phyloP scores from a whole-genome alignment of 768 basidiomycete genomes.

The Russula brevipes region DNA sequence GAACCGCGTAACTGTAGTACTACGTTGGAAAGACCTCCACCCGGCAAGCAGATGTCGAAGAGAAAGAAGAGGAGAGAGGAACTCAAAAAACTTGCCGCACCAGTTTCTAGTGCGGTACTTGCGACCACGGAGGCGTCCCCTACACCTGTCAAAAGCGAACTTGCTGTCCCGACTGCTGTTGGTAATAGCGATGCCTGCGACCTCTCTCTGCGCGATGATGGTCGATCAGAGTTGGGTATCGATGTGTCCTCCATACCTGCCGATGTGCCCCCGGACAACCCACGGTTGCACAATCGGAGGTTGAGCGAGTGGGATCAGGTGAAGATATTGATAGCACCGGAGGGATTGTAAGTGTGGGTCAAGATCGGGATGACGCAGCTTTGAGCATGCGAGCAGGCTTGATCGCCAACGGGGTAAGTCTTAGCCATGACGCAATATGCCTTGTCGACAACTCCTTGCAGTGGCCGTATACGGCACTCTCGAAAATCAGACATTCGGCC shows the following conservation, averaged over 20 bases:
- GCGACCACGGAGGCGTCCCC: background rate
- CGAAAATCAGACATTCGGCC: conserved; percentile 4
- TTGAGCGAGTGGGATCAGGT: background rate
- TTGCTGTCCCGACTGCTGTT: background rate
- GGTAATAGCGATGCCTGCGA: background rate
- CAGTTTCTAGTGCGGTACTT: background rate
- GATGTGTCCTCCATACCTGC: background rate
- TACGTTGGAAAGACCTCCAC: background rate
- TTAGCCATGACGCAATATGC: background rate
- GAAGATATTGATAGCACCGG: background rate
- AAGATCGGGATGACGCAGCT: background rate
- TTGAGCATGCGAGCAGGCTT: conserved; percentile 18
- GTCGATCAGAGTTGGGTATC: background rate
- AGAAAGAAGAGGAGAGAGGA: conserved; percentile 9
- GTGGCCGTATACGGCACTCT: conserved; percentile 18
- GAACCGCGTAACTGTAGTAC: background rate
- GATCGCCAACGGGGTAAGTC: conserved; percentile 11
- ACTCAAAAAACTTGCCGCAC: background rate
- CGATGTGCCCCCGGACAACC: background rate
- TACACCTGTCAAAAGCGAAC: background rate
- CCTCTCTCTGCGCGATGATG: background rate
- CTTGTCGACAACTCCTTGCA: background rate
- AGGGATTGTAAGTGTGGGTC: background rate
- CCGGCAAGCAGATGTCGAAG: background rate
- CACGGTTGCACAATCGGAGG: background rate